Base-by-base conservation (phyloP, 805 yeast species). In the Blastobotrys attinorum region DNA sequence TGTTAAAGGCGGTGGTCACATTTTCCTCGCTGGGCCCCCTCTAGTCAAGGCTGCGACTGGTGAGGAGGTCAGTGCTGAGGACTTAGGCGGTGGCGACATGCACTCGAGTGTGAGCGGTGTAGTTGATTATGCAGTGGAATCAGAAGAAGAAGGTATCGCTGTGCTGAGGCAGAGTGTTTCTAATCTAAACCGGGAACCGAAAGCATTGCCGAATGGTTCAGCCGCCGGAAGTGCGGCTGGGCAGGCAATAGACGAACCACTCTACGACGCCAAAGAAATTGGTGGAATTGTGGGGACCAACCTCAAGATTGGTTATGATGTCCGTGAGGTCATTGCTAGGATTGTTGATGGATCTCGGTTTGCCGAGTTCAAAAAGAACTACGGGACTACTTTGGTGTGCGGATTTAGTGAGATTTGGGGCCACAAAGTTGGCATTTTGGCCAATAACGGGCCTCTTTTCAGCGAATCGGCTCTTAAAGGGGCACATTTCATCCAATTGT, bases 31-130 rank as follows among this genome's bases (percentile, higher is more conserved):
- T 15, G 63, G 63, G 7, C 63, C 63, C 7, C 63, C 63, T 4
- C 50, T 59, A 4, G 63, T 59, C 37, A 57, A 58, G 51, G 63
- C 63, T 13, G 63, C 63, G 23, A 59, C 63, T n/a, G 63, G 63
- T 5, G 63, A 59, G 43, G 59, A 55, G 31, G 57, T 59, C 17
- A 45, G 51, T 21, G 57, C 56, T 4, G 63, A 59, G 37, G 62
- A 58, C 21, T 47, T 59, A 3, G 63, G 63, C 8, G 63, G 63
- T 34, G 63, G 60, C 33, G 60, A 56, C 25, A 55, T 59, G 61
- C 63, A 59, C 42, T 50, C 63, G 18, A 41, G 51, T 10, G 58
- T 55, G 17, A 48, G 56, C 23, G 63, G 63, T 8, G 63, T 59
- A 13, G 58, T 55, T 4, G 63, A 59, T 47, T 56, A 59, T 43